phyloP scores from a whole-genome alignment of 805 yeast species.

The Maudiozyma saulgeensis region DNA sequence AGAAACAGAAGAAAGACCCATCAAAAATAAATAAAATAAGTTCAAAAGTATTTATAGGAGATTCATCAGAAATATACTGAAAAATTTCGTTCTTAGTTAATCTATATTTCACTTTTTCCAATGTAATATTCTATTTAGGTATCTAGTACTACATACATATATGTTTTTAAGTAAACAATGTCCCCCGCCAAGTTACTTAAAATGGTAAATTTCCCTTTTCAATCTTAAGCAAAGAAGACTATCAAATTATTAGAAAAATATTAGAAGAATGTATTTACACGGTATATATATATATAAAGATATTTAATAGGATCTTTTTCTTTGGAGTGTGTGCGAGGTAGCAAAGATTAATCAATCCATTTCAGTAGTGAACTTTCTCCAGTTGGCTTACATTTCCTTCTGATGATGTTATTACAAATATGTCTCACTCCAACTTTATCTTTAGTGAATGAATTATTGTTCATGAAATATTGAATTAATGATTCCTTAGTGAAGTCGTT shows the following conservation, averaged over 20 bases:
- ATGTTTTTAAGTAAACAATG: too few species aligned
- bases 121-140: background rate
- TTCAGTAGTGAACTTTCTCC: background rate
- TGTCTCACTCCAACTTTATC: conserved; percentile 20
- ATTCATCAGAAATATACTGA: too few species aligned
- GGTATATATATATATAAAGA: too few species aligned
- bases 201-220: too few species aligned
- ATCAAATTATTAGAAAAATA: too few species aligned
- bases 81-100: background rate
- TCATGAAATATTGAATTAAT: conserved; percentile 50
- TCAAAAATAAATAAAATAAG: conserved; percentile 9
- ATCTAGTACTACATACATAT: too few species aligned
- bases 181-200: too few species aligned
- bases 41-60: too few species aligned
- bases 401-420: conserved; percentile 9
- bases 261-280: too few species aligned
- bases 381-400: conserved; percentile 6
- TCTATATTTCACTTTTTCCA: background rate
- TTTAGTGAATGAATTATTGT: conserved; percentile 14
- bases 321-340: background rate
- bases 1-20: conserved; percentile 53
- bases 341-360: conserved; percentile 1
- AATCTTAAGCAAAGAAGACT: too few species aligned
- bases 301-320: background rate
- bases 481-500: conserved; percentile 55